Base-by-base conservation (phyloP, 1,284 basidiomycete genomes). In the Moesziomyces globuligerus region DNA sequence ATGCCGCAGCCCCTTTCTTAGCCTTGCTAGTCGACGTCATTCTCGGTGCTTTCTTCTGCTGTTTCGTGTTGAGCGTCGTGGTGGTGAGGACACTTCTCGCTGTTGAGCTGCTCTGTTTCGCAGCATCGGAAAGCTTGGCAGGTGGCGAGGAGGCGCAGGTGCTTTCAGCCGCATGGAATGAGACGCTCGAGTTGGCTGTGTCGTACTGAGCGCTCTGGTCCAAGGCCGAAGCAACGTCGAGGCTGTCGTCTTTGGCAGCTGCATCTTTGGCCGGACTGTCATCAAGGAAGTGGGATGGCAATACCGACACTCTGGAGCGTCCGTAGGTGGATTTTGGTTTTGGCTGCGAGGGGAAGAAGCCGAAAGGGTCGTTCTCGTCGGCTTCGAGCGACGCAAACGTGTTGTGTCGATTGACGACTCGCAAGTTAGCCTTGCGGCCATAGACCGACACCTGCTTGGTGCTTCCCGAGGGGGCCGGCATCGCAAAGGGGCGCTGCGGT, bases 361-460 rank as follows among this genome's bases (percentile, higher is more conserved):
- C 56, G n/a, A 64, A 70, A 4, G 60, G 60, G 34, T 70, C 67
- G 28, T 70, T 64, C 23, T 70, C 67, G 36, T 70, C 67, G 13
- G 48, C 46, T 2, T 52, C 47, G 24, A 70, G 40, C 5, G 42
- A 43, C 15, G 36, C 53, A 26, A 66, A 71, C 34, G 61, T 28
- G 53, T 32, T 57, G 7, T 59, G 50, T 15, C 60, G 57, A 21
- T 62, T 61, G 41, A 71, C 52, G 34, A 71, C 46, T 23, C 61
- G 40, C 20, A 57, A 32, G 28, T 56, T 52, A 7, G 61, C 44
- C 21, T 61, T 71, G 28, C 54, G 51, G 11, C 68, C 68, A 40
- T 71, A 71, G n/a, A 71, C 68, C 20, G 61, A 71, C 39, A 71
- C 68, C 53, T 57, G 65, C n/a, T 71, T 71, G 34, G 68, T 60